These are phyloP conservation scores for Xylariaceae sp. DNA, from an alignment of 2,329 filamentous ascomycete genomes.

Conservation along the genomic window DNA sequence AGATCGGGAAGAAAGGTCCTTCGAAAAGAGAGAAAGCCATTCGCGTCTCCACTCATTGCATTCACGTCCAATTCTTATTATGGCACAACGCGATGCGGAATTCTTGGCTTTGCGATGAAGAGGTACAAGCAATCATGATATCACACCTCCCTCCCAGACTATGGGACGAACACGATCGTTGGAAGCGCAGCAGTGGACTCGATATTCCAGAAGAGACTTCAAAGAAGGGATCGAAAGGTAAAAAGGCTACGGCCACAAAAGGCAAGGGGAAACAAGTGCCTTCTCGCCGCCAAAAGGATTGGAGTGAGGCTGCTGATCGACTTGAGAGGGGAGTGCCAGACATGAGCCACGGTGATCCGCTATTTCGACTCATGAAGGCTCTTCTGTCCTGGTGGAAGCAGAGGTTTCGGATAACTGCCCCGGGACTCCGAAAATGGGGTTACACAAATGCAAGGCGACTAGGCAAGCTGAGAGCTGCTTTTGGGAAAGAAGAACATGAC, in stretches of 20 bases:
- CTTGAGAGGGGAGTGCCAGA: conserved; percentile 69
- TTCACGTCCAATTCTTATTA: conserved; percentile 83
- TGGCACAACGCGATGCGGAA: conserved; percentile 89
- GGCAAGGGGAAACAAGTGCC: conserved; percentile 26
- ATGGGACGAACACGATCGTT: conserved; percentile 69
- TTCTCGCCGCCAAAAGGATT: conserved; percentile 54
- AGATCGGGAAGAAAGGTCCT: conserved; percentile 73
- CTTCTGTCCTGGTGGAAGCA: conserved; percentile 87
- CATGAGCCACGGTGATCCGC: conserved; percentile 77
- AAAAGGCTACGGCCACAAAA: conserved; percentile 39
- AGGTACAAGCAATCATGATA: conserved; percentile 71
- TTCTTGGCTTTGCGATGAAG: conserved; percentile 73
- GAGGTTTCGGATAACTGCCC: conserved; percentile 70
- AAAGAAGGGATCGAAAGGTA: conserved; percentile 33
- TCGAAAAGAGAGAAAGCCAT: conserved; percentile 80
- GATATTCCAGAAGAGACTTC: conserved; percentile 37
- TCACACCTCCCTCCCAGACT: conserved; percentile 66
- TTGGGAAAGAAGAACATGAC: conserved; percentile 60
- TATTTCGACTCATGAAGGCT: conserved; percentile 70
- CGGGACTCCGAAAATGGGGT: conserved; percentile 81
- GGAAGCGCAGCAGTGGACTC: conserved; percentile 65
- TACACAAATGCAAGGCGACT: conserved; percentile 77
- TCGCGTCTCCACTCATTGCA: conserved; percentile 73
- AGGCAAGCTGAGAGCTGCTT: conserved; percentile 69
- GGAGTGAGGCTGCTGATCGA: conserved; percentile 65